phyloP scores from a whole-genome alignment of 1,284 basidiomycete genomes.

The Ustilago curta region DNA sequence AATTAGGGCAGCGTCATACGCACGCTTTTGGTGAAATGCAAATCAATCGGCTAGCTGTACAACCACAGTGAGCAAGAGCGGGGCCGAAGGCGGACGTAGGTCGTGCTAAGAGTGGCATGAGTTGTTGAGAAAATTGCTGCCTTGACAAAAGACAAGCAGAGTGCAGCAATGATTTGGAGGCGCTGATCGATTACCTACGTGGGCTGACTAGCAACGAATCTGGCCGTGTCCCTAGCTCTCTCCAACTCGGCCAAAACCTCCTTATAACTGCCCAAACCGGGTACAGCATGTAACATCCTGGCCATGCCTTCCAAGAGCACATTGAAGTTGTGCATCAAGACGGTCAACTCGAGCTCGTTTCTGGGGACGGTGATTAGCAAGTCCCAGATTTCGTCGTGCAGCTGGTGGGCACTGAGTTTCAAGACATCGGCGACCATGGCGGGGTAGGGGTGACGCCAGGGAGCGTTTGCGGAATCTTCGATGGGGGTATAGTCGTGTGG shows the following conservation, averaged over 20 bases:
- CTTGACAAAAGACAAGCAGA: no score
- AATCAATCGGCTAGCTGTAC: no score
- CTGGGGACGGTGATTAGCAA: conserved; percentile 36
- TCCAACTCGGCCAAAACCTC: conserved; percentile 24
- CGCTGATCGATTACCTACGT: no score
- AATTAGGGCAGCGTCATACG: no score
- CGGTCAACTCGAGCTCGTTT: conserved; percentile 25
- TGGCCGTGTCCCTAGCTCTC: conserved; percentile 43
- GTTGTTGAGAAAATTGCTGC: no score
- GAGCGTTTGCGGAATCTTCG: conserved; percentile 43
- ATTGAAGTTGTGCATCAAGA: conserved; percentile 38
- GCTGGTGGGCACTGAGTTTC: conserved; percentile 28
- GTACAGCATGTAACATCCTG: conserved; percentile 42
- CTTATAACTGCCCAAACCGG: conserved; percentile 38
- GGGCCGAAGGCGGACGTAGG: no score
- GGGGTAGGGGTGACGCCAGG: conserved; percentile 51
- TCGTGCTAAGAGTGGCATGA: no score
- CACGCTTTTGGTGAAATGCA: no score
- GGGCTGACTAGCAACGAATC: conserved; percentile 41
- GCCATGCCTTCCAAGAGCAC: conserved; percentile 38
- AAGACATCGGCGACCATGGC: conserved; percentile 44
- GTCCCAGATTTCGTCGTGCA: conserved; percentile 53
- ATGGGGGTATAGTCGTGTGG: conserved; percentile 21
- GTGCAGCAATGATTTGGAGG: no score
- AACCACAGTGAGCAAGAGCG: no score